Evolutionary conservation across 1,284 basidiomycete genomes (phyloP).

Genomic region (Malassezia japonica): DNA sequence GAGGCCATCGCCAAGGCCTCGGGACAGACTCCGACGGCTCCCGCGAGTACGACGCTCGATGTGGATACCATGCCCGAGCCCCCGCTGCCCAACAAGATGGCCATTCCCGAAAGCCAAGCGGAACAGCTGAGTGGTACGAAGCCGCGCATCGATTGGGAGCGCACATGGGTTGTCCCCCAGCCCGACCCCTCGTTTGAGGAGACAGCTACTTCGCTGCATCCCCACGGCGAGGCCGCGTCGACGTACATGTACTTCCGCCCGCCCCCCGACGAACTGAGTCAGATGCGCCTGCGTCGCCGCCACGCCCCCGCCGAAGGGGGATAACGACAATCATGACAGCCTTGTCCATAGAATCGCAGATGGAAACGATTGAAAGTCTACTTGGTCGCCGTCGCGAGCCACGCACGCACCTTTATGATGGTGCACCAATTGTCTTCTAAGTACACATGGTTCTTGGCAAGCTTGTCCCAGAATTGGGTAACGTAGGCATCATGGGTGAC

Average conservation of each 20-base stretch:
- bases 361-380: no score
- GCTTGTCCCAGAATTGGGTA: no score
- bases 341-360: no score
- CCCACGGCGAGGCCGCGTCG: neutral
- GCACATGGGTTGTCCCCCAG: neutral
- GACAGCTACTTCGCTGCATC: neutral
- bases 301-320: no score
- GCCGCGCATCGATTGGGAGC: neutral
- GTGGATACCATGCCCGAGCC: neutral
- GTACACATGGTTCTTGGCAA: no score
- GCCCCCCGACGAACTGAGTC: neutral
- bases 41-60: neutral
- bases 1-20: neutral
- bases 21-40: no score
- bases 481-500: no score
- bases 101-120: neutral
- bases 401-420: no score
- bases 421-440: no score
- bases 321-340: no score
- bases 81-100: neutral
- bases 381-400: no score
- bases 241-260: slow-evolving; percentile 5
- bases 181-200: slow-evolving; percentile 2
- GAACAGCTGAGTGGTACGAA: neutral
- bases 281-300: neutral